Conservation (phyloP, 306 rosid species). For the Erythrophleum fordii region DNA sequence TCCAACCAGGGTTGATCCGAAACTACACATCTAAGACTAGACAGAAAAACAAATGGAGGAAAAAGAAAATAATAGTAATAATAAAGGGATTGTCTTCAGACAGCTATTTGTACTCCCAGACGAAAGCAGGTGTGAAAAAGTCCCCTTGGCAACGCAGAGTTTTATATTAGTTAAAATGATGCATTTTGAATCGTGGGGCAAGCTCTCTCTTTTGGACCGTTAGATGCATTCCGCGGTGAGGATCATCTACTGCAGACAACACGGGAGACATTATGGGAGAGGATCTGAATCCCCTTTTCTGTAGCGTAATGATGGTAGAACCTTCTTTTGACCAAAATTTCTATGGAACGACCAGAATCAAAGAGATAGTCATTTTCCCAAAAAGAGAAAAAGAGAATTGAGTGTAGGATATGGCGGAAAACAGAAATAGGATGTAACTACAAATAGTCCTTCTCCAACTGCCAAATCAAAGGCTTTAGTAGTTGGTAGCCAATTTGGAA, state of each 20-base stretch:
- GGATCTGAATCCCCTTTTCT: background rate
- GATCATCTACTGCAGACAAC: too few species aligned
- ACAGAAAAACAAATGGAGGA: background rate
- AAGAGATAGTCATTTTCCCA: background rate
- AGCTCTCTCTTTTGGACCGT: too few species aligned
- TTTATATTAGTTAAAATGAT: too few species aligned
- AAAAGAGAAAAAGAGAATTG: background rate
- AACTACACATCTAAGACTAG: background rate
- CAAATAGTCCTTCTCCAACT: background rate
- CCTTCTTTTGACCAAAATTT: conserved; percentile 27
- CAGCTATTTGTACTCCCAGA: background rate
- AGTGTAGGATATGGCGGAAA: background rate
- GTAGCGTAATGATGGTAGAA: background rate
- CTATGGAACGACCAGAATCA: background rate
- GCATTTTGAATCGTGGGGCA: too few species aligned
- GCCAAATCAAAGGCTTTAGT: background rate
- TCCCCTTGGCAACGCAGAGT: too few species aligned
- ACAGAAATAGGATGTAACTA: background rate
- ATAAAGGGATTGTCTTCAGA: background rate
- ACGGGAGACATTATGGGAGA: too few species aligned
- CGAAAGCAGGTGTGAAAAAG: background rate
- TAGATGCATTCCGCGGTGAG: too few species aligned
- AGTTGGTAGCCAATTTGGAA: too few species aligned
- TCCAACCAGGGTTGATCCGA: background rate
- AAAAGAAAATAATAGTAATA: background rate